Evolutionary conservation across 495 filamentous ascomycete genomes (phyloP), one percentile per base, ranked within the genome.

Genomic region (Talaromyces wortmannii): DNA sequence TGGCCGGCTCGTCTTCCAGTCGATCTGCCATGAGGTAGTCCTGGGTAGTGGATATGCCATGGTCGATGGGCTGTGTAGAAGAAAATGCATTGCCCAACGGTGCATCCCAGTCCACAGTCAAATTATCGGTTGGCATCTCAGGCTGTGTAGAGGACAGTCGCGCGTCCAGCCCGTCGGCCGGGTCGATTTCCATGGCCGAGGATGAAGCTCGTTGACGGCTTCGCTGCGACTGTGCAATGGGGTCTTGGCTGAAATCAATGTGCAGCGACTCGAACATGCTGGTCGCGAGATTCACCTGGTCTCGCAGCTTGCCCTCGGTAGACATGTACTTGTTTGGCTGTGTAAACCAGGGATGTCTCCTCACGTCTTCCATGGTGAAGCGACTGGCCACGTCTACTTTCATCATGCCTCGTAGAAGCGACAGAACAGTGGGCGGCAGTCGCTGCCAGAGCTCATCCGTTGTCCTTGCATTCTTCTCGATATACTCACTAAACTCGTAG

Each of bases 291-390:
- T 83, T 81, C 57, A 97, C 72, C 1, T 88, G 86, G 59, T 97
- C 90, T 17, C 80, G 78, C n/a, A 91, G 78, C 56, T 79, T 82
- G 61, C 92, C 92, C 48, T 92, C 83, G 0, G 77, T 57, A 0
- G 80, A 82, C 6, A 97, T 79, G 62, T 87, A 85, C 40, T 79
- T 82, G 64, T 97, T 97, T 33, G 74, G 79, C 49, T 90, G 83
- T 2, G 90, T 96, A 63, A 90, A 97, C 94, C 94, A 99, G 32
- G 91, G 94, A 70, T 99, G 95, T 51, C 87, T 82, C 45, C 91
- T 86, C 53, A 99, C 88, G 57, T 94, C 90, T 49, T 88, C 82
- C 56, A 97, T 83, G 4, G 85, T 87, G 70, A 95, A 97, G n/a
- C 94, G 85, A 43, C 76, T 79, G 15, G 61, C 69, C 4, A 89